A percentile compares a stretch with the other conserved stretches of the same genome.
These are phyloP conservation scores for Paralagenidium karlingii DNA, from an alignment of 352 stramenopile genomes.

Conservation along the genomic window DNA sequence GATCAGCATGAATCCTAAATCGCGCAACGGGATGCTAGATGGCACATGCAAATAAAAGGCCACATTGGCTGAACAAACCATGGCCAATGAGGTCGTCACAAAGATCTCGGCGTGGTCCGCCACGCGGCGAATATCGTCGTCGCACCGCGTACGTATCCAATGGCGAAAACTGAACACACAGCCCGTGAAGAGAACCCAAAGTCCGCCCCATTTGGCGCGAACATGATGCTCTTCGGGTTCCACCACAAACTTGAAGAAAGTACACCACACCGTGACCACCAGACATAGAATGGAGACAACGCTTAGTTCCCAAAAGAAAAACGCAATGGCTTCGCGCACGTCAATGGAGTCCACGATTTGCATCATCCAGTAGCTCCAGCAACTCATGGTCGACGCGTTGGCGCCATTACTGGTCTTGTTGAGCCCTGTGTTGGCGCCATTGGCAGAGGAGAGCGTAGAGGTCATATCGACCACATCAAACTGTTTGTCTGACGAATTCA, in stretches of 20 bases:
- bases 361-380: slow-evolving; percentile 3
- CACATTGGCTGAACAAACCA: slow-evolving; percentile 60
- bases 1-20: slow-evolving; percentile 65
- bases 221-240: slow-evolving; percentile 23
- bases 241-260: slow-evolving; percentile 58
- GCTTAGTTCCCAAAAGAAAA: slow-evolving; percentile 27
- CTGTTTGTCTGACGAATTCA: too few relatives aligned
- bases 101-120: slow-evolving; percentile 58
- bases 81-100: slow-evolving; percentile 42
- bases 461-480: too few relatives aligned
- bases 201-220: slow-evolving; percentile 8
- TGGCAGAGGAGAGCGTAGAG: slow-evolving; percentile 1
- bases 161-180: slow-evolving; percentile 34
- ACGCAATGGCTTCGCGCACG: slow-evolving; percentile 22
- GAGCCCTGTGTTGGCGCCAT: background rate
- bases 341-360: slow-evolving; percentile 17
- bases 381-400: background rate
- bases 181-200: slow-evolving; percentile 34
- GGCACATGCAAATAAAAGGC: slow-evolving; percentile 62
- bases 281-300: slow-evolving; percentile 25
- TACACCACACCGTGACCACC: slow-evolving; percentile 36
- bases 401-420: background rate
- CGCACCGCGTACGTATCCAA: slow-evolving; percentile 21
- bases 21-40: slow-evolving; percentile 30
- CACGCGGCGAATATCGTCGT: slow-evolving; percentile 21